Conservation (phyloP, 2,329 filamentous ascomycete species). For the Fusarium denticulatum region DNA sequence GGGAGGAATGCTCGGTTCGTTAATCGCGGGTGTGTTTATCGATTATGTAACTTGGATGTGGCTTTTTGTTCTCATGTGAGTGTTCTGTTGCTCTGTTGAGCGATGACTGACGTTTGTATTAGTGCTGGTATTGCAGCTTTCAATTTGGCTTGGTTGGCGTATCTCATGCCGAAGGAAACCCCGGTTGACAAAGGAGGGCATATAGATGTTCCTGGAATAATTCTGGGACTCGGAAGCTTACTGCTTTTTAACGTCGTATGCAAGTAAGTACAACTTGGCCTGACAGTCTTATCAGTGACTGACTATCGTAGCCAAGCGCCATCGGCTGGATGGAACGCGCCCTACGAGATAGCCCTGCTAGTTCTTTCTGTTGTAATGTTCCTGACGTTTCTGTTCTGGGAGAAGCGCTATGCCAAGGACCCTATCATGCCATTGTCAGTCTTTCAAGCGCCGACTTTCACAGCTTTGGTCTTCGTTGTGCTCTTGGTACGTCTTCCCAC, state of each 20-base stretch:
- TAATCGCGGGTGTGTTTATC: background rate
- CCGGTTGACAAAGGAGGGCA: constrained; percentile 40
- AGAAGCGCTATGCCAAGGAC: constrained; percentile 49
- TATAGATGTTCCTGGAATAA: constrained; percentile 29
- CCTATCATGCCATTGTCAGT: constrained; percentile 59
- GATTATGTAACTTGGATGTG: background rate
- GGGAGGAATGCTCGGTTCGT: constrained; percentile 44
- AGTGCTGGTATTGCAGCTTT: constrained; percentile 11
- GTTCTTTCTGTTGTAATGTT: constrained; percentile 48
- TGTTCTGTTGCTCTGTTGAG: accelerated
- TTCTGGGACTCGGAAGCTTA: constrained; percentile 51
- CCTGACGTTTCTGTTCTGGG: constrained; percentile 53
- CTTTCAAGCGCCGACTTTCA: constrained; percentile 57
- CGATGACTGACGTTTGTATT: accelerated
- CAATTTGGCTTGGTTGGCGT: constrained; percentile 1
- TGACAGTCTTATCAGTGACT: accelerated
- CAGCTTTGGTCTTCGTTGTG: constrained; percentile 54
- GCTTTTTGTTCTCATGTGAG: constrained; percentile 16
- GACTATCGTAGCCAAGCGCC: constrained; percentile 50
- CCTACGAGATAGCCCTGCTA: constrained; percentile 54
- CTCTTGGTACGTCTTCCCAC: constrained; percentile 40
- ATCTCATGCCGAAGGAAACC: constrained; percentile 24
- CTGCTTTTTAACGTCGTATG: constrained; percentile 62
- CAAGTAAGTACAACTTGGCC: constrained; percentile 51
- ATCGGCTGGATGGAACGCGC: constrained; percentile 54